A percentile compares a stretch with the other conserved stretches of the same genome.
Evolutionary conservation across 768 basidiomycete species (phyloP).

Genomic region (Pleurotus platypus): DNA sequence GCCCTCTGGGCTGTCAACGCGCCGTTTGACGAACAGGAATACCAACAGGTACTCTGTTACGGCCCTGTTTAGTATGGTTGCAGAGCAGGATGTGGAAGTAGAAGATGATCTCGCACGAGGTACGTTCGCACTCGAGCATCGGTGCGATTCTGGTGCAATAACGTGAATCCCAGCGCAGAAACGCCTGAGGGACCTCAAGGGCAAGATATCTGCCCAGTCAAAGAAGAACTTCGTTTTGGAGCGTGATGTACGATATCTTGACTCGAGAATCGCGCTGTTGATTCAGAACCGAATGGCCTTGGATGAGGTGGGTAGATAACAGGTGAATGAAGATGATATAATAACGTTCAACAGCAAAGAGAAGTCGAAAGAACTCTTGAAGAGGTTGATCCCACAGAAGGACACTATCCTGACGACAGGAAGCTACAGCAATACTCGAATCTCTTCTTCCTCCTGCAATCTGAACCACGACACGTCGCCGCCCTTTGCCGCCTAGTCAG

Average conservation of each 20-base stretch:
- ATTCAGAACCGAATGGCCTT: conserved; percentile 98
- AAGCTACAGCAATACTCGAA: conserved; percentile 96
- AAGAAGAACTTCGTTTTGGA: conserved; percentile 99
- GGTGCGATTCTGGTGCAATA: too few species aligned
- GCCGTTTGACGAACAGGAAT: conserved; percentile 85
- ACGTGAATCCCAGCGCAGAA: conserved; percentile 72
- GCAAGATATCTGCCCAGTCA: conserved; percentile 95
- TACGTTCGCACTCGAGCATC: conserved; percentile 30
- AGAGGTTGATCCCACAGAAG: conserved; percentile 91
- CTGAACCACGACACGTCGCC: conserved; percentile 96
- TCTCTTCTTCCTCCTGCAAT: conserved; percentile 97
- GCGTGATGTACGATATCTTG: conserved; percentile 96
- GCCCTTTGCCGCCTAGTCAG: conserved; percentile 95
- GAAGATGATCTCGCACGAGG: conserved; percentile 96
- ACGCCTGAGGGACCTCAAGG: conserved; percentile 92
- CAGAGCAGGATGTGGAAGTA: conserved; percentile 97
- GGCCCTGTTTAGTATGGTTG: conserved; percentile 95
- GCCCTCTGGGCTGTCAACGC: conserved; percentile 61
- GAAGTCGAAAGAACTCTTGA: conserved; percentile 95
- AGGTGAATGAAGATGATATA: too few species aligned
- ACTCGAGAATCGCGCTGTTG: conserved; percentile 93
- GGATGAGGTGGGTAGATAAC: conserved; percentile 66
- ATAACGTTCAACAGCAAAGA: conserved; percentile 59
- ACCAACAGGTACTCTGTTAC: conserved; percentile 97
- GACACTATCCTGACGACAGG: conserved; percentile 91